These are phyloP conservation scores for Artomyces pyxidatus DNA, from an alignment of 768 basidiomycete species.

Conservation along the genomic window DNA sequence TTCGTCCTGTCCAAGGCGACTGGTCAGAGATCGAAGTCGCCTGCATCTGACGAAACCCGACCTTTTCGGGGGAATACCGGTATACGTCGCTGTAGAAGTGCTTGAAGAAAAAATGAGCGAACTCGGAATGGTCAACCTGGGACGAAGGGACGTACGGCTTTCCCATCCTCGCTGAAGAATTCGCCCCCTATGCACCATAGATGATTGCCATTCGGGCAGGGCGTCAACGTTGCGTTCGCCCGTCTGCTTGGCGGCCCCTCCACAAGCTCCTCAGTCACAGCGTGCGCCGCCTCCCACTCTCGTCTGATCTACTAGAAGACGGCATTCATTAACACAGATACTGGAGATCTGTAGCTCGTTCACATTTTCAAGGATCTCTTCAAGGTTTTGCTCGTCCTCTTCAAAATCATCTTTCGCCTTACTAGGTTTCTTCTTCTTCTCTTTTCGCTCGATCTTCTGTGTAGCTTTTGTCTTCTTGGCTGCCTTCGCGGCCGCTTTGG, in stretches of 20 bases:
- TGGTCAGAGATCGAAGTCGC: too few species aligned
- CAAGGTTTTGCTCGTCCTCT: conserved; percentile 72
- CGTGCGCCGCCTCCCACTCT: conserved; percentile 79
- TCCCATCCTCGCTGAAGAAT: conserved; percentile 81
- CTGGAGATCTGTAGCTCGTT: too few species aligned
- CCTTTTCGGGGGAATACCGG: conserved; percentile 80
- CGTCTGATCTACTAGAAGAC: conserved; percentile 53
- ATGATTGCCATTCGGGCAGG: conserved; percentile 74
- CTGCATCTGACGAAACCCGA: conserved; percentile 21
- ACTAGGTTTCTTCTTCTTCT: conserved; percentile 50
- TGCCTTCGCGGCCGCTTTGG: conserved; percentile 41
- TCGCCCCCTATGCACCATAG: conserved; percentile 84
- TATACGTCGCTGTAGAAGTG: conserved; percentile 87
- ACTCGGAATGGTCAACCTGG: too few species aligned
- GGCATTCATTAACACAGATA: conserved; percentile 2
- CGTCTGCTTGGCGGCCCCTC: conserved; percentile 76
- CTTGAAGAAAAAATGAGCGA: conserved; percentile 29
- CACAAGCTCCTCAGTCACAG: conserved; percentile 78
- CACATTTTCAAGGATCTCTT: conserved; percentile 77
- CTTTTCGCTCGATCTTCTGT: conserved; percentile 64
- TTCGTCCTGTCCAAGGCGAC: conserved; percentile 48
- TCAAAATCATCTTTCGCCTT: conserved; percentile 43
- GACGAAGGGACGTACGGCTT: conserved; percentile 44
- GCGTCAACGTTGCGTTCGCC: conserved; percentile 74
- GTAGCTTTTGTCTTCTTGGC: conserved; percentile 60